phyloP scores from a whole-genome alignment of 495 filamentous ascomycete genomes.

The Talaromyces trachyspermus region DNA sequence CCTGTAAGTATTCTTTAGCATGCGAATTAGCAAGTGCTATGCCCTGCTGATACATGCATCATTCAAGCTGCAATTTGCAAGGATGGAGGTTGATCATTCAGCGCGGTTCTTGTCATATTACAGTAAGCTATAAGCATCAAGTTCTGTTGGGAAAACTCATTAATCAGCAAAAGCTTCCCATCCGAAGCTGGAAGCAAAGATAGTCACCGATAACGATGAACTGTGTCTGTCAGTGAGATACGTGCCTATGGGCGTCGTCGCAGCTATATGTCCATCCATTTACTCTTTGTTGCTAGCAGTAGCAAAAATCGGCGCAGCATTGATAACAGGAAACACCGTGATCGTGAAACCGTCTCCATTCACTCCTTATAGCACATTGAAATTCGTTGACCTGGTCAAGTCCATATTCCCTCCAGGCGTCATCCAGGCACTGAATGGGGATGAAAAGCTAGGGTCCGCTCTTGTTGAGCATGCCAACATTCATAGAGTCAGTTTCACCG shows the following conservation, averaged over 20 bases:
- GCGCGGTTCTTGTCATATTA: slow-evolving; percentile 9
- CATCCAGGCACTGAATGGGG: slow-evolving; percentile 52
- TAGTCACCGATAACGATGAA: slow-evolving; percentile 35
- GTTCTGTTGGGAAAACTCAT: neutral
- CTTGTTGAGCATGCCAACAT: slow-evolving; percentile 48
- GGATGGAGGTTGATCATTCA: slow-evolving; percentile 11
- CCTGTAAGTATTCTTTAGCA: slow-evolving; percentile 11
- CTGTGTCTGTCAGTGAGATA: slow-evolving; percentile 35
- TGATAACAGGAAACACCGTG: slow-evolving; percentile 54
- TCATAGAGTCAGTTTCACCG: slow-evolving; percentile 56
- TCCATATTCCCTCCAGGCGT: slow-evolving; percentile 54
- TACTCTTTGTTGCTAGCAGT: slow-evolving; percentile 47
- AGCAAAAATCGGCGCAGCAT: slow-evolving; percentile 47
- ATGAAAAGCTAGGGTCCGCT: slow-evolving; percentile 48
- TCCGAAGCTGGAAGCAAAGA: slow-evolving; percentile 1
- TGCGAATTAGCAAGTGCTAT: neutral
- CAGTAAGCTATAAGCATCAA: slow-evolving; percentile 5
- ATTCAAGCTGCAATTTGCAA: slow-evolving; percentile 14
- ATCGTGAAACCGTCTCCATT: slow-evolving; percentile 58
- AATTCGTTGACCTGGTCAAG: slow-evolving; percentile 50
- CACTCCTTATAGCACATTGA: slow-evolving; percentile 56
- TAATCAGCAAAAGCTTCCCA: neutral
- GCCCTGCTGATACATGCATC: neutral
- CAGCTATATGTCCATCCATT: slow-evolving; percentile 54
- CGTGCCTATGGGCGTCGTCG: slow-evolving; percentile 43